Evolutionary conservation across 805 yeast genomes (phyloP), one percentile per base, ranked within the genome.

Genomic region (Candida odintsovae): DNA sequence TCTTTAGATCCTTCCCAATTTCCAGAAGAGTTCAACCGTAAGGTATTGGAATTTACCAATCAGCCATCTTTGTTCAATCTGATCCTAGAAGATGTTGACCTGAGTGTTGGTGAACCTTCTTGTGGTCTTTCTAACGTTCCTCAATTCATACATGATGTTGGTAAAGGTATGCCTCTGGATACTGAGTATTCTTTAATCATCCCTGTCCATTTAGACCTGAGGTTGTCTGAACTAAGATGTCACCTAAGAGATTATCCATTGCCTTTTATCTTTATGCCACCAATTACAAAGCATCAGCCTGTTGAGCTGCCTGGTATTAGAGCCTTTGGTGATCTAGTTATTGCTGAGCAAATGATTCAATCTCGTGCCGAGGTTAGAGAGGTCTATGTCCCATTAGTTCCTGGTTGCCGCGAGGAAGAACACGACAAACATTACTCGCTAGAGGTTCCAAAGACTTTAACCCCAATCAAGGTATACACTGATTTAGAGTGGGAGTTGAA

Each of bases 161-260:
- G 97, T 2, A 90, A 89, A 59, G 95, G 94, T 0, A 76, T 84
- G 12, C 97, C 98, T 0, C 58, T 60, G 44, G 87, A 84, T 47
- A 78, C 89, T 0, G 59, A 71, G 43, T 90, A 79, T 61, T 80
- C 92, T 1, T 70, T 86, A 18, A 60, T 83, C 59, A 56, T 90
- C 2, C 97, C 97, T 0, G 56, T 81, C 45, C 68, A 69, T 61
- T 38, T 85, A 13, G 77, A 82, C 45, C 67, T 86, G 43, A 70
- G 67, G 15, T 68, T 86, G 35, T 66, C 68, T 3, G 95, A 88
- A 56, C 60, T 82, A 12, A 67, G 94, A 49, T 73, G 81, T 55
- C 92, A 86, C 59, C 55, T 90, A 49, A 70, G 94, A 45, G 98
- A 90, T 58, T 89, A 85, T 58, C 97, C 97, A 0, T 58, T 92